Percentiles rank a stretch among this genome's conserved stretches.
These are phyloP conservation scores for Penicillium maclennaniae DNA, from an alignment of 495 filamentous ascomycete genomes.

Conservation along the genomic window DNA sequence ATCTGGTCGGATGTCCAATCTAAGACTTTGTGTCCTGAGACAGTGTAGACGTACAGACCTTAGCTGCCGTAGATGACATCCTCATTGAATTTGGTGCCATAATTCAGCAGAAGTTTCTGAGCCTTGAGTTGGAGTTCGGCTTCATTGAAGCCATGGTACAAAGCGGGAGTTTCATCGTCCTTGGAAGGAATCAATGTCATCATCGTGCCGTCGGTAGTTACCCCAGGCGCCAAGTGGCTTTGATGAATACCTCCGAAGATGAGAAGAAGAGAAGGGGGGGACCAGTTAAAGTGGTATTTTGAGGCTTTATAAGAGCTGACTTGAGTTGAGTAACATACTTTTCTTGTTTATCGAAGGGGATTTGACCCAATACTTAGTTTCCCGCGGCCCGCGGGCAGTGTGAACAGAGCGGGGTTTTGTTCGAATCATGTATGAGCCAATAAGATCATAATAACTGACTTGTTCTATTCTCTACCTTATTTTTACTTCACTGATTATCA, in stretches of 20 bases:
- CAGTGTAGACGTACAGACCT: constrained; percentile 23
- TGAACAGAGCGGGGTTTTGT: not conserved
- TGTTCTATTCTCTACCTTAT: too few species aligned
- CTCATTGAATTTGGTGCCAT: constrained; percentile 13
- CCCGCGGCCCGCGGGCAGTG: too few species aligned
- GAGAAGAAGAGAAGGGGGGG: not conserved
- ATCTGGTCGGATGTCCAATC: constrained; percentile 57
- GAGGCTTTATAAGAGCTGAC: not conserved
- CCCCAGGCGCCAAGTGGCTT: not conserved
- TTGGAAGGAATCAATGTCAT: not conserved
- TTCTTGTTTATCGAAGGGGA: not conserved
- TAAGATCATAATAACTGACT: too few species aligned
- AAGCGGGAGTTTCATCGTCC: not conserved
- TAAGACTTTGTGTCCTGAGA: constrained; percentile 34
- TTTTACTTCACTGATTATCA: too few species aligned
- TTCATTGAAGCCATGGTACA: not conserved
- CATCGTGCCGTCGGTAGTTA: not conserved
- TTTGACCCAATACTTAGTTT: not conserved
- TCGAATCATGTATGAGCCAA: too few species aligned
- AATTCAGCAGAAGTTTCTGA: constrained; percentile 7
- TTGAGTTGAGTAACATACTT: not conserved
- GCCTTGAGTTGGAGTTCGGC: not conserved
- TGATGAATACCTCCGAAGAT: not conserved
- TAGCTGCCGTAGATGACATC: constrained; percentile 20
- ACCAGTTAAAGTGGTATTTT: not conserved